These are phyloP conservation scores for Podospora tetraspora DNA, from an alignment of 495 filamentous ascomycete species.

Conservation along the genomic window DNA sequence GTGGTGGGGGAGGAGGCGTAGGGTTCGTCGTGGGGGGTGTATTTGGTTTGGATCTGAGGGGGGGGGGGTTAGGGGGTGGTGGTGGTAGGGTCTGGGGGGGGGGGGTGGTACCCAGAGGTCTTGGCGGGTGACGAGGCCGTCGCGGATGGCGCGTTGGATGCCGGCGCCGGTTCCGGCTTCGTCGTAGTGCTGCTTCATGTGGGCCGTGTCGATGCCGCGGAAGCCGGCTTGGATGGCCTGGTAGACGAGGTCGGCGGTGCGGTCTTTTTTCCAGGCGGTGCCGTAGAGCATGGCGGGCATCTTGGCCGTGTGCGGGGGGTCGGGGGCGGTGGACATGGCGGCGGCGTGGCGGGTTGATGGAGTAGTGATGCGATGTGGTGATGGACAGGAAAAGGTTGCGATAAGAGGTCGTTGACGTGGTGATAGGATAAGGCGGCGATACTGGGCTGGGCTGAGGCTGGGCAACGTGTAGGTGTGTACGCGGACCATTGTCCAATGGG, in stretches of 20 bases:
- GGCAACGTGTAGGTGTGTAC: neutral
- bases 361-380: neutral
- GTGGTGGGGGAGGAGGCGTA: conserved; percentile 55
- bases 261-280: conserved; percentile 82
- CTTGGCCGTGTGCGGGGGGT: conserved; percentile 5
- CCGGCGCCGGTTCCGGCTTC: conserved; percentile 67
- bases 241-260: conserved; percentile 61
- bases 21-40: conserved; percentile 58
- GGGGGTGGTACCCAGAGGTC: conserved; percentile 45
- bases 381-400: neutral
- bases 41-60: conserved; percentile 74
- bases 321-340: neutral
- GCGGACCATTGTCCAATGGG: neutral
- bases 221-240: conserved; percentile 67
- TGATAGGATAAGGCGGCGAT: neutral
- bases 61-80: conserved; percentile 13
- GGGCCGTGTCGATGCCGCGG: conserved; percentile 70
- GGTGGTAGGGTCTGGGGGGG: neutral
- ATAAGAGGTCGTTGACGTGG: neutral
- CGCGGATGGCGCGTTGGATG: conserved; percentile 52
- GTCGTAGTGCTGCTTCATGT: conserved; percentile 73
- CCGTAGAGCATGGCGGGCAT: conserved; percentile 69
- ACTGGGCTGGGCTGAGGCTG: neutral
- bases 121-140: conserved; percentile 51
- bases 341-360: neutral